Evolutionary conservation across 176 grass and related monocot species (phyloP), one percentile per base, ranked within the genome.

Genomic region (Avena atlantica): DNA sequence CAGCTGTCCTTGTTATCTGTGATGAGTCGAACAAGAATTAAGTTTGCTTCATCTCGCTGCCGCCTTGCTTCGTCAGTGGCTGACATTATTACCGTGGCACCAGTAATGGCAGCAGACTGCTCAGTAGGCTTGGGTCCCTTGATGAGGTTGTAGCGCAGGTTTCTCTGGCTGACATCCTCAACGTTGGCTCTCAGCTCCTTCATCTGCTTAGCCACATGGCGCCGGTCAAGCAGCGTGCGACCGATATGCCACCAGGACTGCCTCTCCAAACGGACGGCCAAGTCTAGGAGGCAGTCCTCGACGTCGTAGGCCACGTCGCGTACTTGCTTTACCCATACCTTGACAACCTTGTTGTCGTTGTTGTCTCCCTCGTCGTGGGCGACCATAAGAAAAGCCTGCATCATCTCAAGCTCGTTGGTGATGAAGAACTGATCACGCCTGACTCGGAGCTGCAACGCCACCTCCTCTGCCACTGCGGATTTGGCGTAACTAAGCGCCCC

Each of bases 371-470:
- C 60, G 6, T 47, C 55, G 16, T 19, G 47, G 5, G 47, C 31
- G 12, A 1, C 78, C 70, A 24, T 58, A 13, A 86, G 44, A 31
- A 80, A 86, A 6, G 59, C n/a, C 66, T 56, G 74, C 84, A 86
- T 86, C 59, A 80, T 86, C 60, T 86, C 60, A 0, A 86, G 73
- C 37, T 86, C 84, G 14, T 79, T 74, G 17, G 58, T 79, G 60
- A 86, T 79, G 60, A 86, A 86, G 36, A 20, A 13, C 2, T 77
- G 11, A 1, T 86, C 84, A 36, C 67, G 31, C 45, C 66, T 24
- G 5, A 86, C 84, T 40, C 84, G 74, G 2, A 86, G 61, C 24
- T 78, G 45, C 57, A 86, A 37, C 10, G 74, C 84, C 44, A 86
- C 78, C 59, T 86, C 75, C 40, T 86, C 19, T 1, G 42, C 36